phyloP scores from a whole-genome alignment of 176 grass and related monocot species.

The Zea mays region DNA sequence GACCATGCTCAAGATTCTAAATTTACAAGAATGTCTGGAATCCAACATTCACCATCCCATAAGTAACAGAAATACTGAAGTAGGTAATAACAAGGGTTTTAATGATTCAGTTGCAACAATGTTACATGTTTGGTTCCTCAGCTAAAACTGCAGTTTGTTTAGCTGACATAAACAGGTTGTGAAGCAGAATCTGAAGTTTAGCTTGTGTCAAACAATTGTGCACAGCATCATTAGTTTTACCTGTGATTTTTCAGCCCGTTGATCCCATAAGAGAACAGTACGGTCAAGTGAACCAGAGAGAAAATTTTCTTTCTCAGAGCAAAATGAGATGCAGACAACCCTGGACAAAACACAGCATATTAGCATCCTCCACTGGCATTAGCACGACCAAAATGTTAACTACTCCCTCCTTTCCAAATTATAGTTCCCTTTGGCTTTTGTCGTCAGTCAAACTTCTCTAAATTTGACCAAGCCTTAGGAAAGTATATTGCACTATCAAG shows the following conservation, averaged over 20 bases:
- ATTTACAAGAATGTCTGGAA: not conserved
- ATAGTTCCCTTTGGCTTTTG: not conserved
- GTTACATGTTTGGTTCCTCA: constrained; percentile 5
- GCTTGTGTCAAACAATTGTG: not conserved
- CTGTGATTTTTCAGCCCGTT: constrained; percentile 88
- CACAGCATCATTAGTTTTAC: constrained; percentile 40
- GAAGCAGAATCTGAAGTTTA: constrained; percentile 8
- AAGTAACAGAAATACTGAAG: constrained; percentile 9
- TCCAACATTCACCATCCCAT: not conserved
- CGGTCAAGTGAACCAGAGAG: constrained; percentile 93
- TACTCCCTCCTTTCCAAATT: not conserved
- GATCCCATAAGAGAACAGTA: constrained; percentile 89
- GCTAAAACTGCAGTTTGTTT: not conserved
- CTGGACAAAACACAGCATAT: constrained; percentile 46
- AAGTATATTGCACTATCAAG: not conserved
- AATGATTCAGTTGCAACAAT: no score
- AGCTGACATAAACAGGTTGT: not conserved
- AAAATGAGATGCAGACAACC: constrained; percentile 85
- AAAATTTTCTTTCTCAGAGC: constrained; percentile 76
- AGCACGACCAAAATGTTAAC: constrained; percentile 22
- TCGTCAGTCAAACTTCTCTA: not conserved
- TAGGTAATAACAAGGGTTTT: not conserved
- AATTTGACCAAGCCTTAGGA: not conserved
- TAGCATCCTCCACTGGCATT: constrained; percentile 10
- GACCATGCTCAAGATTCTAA: not conserved